phyloP scores from a whole-genome alignment of 2,329 filamentous ascomycete species.

The Fusarium citri region DNA sequence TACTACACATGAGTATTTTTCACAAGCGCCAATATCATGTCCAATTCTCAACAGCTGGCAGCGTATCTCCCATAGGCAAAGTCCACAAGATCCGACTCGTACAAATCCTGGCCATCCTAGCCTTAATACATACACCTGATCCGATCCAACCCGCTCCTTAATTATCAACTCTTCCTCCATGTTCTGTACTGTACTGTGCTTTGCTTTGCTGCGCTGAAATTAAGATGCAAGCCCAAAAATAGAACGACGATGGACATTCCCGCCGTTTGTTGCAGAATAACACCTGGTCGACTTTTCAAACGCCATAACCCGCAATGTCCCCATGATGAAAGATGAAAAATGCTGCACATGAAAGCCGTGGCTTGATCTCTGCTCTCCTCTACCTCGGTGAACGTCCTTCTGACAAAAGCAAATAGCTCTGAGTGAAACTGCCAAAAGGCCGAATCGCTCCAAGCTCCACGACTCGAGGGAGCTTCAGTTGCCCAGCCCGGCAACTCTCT shows the following conservation, averaged over 20 bases:
- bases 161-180: slow-evolving; percentile 24
- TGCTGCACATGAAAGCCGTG: slow-evolving; percentile 32
- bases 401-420: slow-evolving; percentile 18
- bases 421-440: slow-evolving; percentile 4
- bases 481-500: slow-evolving; percentile 18
- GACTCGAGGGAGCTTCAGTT: slow-evolving; percentile 6
- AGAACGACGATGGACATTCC: slow-evolving; percentile 16
- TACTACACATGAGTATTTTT: slow-evolving; percentile 24
- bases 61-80: slow-evolving; percentile 14
- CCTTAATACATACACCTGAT: slow-evolving; percentile 19
- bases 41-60: slow-evolving; percentile 18
- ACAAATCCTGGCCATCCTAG: slow-evolving; percentile 4
- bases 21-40: slow-evolving; percentile 24
- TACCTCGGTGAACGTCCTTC: slow-evolving; percentile 1
- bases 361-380: slow-evolving; percentile 13
- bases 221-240: slow-evolving; percentile 37
- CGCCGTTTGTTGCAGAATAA: slow-evolving; percentile 39
- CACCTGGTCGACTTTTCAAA: slow-evolving; percentile 41
- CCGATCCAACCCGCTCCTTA: slow-evolving; percentile 9
- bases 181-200: not conserved
- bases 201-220: slow-evolving; percentile 24
- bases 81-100: slow-evolving; percentile 15
- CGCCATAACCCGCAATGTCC: slow-evolving; percentile 38
- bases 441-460: slow-evolving; percentile 1
- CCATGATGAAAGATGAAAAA: slow-evolving; percentile 39